phyloP scores from a whole-genome alignment of 2,329 filamentous ascomycete genomes.

The Sporothrix curviconia region DNA sequence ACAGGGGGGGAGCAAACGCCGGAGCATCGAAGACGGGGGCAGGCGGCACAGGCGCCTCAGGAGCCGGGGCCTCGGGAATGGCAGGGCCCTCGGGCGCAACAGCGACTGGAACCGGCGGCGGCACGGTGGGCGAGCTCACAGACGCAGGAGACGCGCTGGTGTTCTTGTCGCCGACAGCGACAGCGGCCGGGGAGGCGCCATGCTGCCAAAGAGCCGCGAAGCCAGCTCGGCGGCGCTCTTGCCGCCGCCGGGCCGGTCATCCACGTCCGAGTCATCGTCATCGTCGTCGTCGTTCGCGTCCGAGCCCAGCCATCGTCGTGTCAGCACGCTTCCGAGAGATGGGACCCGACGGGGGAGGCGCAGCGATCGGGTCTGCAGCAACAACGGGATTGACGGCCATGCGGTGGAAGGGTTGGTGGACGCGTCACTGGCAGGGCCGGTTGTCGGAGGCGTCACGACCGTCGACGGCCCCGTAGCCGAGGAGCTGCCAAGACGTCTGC shows the following conservation, averaged over 20 bases:
- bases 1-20: conserved; percentile 17
- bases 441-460: conserved; percentile 25
- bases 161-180: conserved; percentile 69
- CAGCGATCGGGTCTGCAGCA: conserved; percentile 36
- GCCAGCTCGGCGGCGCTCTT: conserved; percentile 86
- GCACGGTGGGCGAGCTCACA: conserved; percentile 34
- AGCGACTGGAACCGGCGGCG: conserved; percentile 35
- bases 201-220: conserved; percentile 91
- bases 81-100: too few species aligned
- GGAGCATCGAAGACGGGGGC: conserved; percentile 17
- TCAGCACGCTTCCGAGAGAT: conserved; percentile 49
- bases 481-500: conserved; percentile 54
- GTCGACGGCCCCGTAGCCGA: conserved; percentile 26
- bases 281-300: conserved; percentile 54
- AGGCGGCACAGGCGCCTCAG: conserved; percentile 23
- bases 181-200: conserved; percentile 85
- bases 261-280: conserved; percentile 65
- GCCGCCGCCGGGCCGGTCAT: conserved; percentile 72
- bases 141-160: conserved; percentile 31
- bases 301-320: conserved; percentile 73
- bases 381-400: conserved; percentile 58
- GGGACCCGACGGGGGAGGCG: conserved; percentile 35
- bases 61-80: conserved; percentile 14
- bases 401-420: conserved; percentile 98
- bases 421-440: conserved; percentile 42